Conservation (phyloP, 139 green algal species). For the Chlorella sorokiniana region DNA sequence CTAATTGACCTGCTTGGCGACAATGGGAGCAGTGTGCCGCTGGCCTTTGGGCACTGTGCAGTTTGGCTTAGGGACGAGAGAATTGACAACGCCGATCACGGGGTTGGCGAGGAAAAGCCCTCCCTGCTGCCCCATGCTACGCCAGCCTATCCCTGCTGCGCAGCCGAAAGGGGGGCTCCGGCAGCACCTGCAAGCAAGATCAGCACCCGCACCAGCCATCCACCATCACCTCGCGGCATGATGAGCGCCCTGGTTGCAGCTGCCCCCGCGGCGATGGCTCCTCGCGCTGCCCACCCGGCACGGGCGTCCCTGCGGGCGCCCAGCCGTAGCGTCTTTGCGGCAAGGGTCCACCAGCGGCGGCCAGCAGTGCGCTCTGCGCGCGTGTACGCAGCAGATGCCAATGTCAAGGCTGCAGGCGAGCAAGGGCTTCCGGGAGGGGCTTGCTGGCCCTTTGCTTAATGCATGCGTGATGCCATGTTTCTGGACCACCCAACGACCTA, state of each 20-base stretch:
- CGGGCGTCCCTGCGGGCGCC: background rate
- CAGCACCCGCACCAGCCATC: background rate
- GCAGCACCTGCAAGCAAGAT: background rate
- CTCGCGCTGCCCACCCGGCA: constrained; percentile 5
- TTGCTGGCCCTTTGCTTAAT: background rate
- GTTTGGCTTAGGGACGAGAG: no score
- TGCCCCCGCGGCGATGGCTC: background rate
- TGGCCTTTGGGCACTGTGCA: no score
- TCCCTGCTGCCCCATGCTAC: background rate
- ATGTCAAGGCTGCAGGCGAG: constrained; percentile 14
- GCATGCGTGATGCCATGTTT: no score
- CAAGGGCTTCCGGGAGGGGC: background rate
- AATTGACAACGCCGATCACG: no score
- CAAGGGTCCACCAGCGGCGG: background rate
- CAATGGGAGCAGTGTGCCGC: no score
- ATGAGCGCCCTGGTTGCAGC: constrained; percentile 21
- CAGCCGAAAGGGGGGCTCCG: background rate
- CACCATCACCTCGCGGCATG: background rate
- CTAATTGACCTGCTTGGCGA: no score
- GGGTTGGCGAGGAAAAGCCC: no score
- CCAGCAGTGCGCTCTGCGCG: constrained; percentile 10
- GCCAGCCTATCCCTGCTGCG: no score
- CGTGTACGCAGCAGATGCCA: constrained; percentile 21
- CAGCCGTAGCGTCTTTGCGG: constrained; percentile 6
- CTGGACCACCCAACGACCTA: no score